Base-by-base conservation (phyloP, 805 yeast genomes). In the Candida yuanshanica region DNA sequence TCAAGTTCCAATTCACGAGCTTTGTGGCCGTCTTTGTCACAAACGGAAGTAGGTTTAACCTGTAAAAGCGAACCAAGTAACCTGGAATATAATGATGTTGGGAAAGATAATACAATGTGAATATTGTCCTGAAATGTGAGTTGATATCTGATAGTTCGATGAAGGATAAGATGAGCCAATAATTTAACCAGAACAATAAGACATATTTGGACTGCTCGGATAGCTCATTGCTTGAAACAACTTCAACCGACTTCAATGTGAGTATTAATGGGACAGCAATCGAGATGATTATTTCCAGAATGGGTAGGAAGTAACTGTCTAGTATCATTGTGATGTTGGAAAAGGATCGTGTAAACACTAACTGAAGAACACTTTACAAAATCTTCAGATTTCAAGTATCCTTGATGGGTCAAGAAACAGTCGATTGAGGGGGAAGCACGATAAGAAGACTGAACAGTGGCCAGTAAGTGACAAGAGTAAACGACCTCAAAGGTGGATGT, bases 171-270 rank as follows among this genome's bases (percentile, higher is more conserved):
- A 45, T 18, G 4, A 47, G 38, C 58, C 58, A 54, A 37, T 54
- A 52, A 1, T 41, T 20, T 8, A 46, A 16, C 58, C 58, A 54
- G 37, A 48, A 54, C 7, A 38, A 32, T n/a, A 49, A 35, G 7
- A 47, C 20, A 12, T 20, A 22, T 10, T 33, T 43, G 11, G 43
- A 25, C 20, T 36, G 33, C 14, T 29, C 39, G 3, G 21, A 27
- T 17, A 27, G 35, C 5, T 21, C 32, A 29, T 27, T 8, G 9
- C 17, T 20, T 17, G 18, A 39, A 10, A 36, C 14, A 12, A 49
- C 11, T 16, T 49, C 49, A 2, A 54, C 33, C 2, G 55, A 25
- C 29, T 51, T 51, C 29, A 54, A 36, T 2, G 59, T 55, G 14
- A 55, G 36, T 22, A 52, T 25, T 9, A 45, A 18, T 2, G 59